Evolutionary conservation across 495 filamentous ascomycete genomes (phyloP), one percentile per base, ranked within the genome.

Genomic region (Penicillium arizonense): DNA sequence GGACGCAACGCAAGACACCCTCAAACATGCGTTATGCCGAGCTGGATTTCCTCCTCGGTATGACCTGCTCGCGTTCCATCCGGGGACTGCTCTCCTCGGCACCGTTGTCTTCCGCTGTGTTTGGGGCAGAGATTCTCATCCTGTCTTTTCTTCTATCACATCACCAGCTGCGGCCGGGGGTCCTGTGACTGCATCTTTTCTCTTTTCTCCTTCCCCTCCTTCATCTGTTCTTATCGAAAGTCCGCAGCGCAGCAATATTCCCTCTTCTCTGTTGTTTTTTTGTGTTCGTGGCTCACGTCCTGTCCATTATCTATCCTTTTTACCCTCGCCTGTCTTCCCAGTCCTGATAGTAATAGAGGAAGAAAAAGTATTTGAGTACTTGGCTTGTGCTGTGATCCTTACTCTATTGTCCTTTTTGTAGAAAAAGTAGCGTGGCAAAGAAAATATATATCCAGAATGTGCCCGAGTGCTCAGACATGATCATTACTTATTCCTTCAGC

Each of bases 171-270:
- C 38, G 30, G 16, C 39, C 30, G 38, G 21, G 38, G 21, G 39
- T 21, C 44, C 52, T 47, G 54, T 59, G 50, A 55, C 52, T 50
- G 55, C 24, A 35, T 46, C 37, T 39, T 33, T 58, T 50, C 56
- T 57, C 65, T 64, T 61, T 46, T 50, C 53, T 56, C 44, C 21
- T 50, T 35, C 45, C 42, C 39, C 43, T 56, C 49, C 53, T 52
- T 66, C 52, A 56, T 65, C 65, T 55, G 66, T 63, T 50, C 65
- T 67, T 67, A 67, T 68, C 68, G 60, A 70, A 70, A 72, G 64
- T 73, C 66, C 69, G 62, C 70, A 72, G 62, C 67, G 67, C 70
- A 70, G 67, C 69, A 70, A 70, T 68, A 72, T 70, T 69, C 65
- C 63, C 69, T 73, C 65, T 63, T 68, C 65, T 59, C 65, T 65